Percentiles rank a stretch among this genome's conserved stretches.
phyloP scores from a whole-genome alignment of 345 rosid species.

The Erysimum cheiranthoides region DNA sequence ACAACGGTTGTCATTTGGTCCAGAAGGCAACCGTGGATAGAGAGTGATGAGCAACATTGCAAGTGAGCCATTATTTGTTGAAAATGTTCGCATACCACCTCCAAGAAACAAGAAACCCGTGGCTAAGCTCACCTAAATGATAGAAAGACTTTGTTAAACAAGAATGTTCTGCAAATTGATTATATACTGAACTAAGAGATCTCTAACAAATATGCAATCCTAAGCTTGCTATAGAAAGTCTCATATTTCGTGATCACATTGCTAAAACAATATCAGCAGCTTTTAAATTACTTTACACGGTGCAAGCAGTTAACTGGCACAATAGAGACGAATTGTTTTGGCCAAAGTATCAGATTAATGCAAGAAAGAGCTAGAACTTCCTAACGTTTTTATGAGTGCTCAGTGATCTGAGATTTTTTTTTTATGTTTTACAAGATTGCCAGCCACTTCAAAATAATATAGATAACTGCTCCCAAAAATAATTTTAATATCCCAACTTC shows the following conservation, averaged over 20 bases:
- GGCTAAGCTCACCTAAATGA: slow-evolving; percentile 86
- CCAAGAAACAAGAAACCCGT: slow-evolving; percentile 97
- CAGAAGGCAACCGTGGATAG: slow-evolving; percentile 92
- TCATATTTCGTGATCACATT: slow-evolving; percentile 9
- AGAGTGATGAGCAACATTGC: slow-evolving; percentile 88
- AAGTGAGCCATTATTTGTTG: slow-evolving; percentile 80
- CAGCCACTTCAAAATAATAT: slow-evolving; percentile 21
- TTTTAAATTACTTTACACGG: slow-evolving; percentile 22
- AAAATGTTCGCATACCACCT: slow-evolving; percentile 92
- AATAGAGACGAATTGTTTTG: slow-evolving; percentile 23
- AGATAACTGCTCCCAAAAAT: slow-evolving; percentile 21
- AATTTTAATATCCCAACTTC: slow-evolving; percentile 18
- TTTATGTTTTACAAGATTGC: slow-evolving; percentile 13
- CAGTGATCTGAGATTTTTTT: background rate
- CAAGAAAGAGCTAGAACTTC: slow-evolving; percentile 17
- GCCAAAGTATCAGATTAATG: slow-evolving; percentile 19
- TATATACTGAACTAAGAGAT: background rate
- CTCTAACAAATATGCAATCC: slow-evolving; percentile 13
- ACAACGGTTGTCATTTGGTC: slow-evolving; percentile 98
- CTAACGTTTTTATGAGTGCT: slow-evolving; percentile 21
- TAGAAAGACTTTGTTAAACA: slow-evolving; percentile 6
- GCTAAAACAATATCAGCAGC: slow-evolving; percentile 13
- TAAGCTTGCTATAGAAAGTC: slow-evolving; percentile 22
- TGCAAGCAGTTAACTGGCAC: slow-evolving; percentile 24
- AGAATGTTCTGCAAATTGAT: background rate